Base-by-base conservation (phyloP, 116 monocot genomes). In the Dioscorea cayenensis region DNA sequence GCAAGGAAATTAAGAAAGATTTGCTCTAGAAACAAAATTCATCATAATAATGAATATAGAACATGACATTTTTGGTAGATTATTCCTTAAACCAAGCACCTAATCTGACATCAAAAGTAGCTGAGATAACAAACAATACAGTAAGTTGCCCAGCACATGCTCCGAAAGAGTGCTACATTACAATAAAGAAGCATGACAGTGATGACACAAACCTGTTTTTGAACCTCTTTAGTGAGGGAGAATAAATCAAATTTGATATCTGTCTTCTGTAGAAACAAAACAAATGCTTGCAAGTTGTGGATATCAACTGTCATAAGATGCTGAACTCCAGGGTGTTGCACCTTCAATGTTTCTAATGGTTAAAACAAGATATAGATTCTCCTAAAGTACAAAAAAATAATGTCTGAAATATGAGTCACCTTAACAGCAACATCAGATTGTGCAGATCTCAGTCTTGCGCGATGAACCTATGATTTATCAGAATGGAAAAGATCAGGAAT, bases 251-350 rank as follows among this genome's bases (percentile, higher is more conserved):
- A 92, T 38, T 90, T 88, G 55, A 97, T 84, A 37, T 97, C 97
- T 76, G 88, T 86, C 81, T 90, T 97, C 70, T 97, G 93, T 66
- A 97, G 74, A 75, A 97, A 97, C 65, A 93, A 74, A 43, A 79
- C 97, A 81, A 97, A 90, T 19, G 82, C 78, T 80, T 97, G 97
- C 76, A 97, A 61, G 62, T 97, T 97, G 43, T 76, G 86, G 51
- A 97, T 97, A 82, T 97, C 97, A 68, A 90, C 82, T 84, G 84
- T 92, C 97, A 97, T 97, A 59, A 97, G 71, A 37, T 68, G 72
- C 63, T 85, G 70, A 66, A 90, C 93, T 51, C 97, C 97, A 66
- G 97, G 97, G 88, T 93, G 97, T 88, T 97, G 97, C 25, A 93
- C 97, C 97, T 97, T 80, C 1, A 77, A 74, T 38, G 37, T 80